Base-by-base conservation (phyloP, 1,284 basidiomycete species). In the Rhodotorula sp. region DNA sequence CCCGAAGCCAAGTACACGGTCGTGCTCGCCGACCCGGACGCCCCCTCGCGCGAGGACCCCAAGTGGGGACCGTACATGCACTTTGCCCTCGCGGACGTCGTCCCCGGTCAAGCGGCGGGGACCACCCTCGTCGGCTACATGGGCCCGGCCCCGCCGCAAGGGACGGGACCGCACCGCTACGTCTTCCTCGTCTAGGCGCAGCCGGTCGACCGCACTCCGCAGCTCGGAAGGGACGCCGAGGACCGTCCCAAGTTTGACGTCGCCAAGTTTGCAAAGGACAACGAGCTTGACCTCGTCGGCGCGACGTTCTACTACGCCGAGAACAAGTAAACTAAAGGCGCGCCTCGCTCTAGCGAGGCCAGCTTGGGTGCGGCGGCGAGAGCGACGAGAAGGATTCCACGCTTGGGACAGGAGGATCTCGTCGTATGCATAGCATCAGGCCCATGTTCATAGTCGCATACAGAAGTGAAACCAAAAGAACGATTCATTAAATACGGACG, bases 21-120 rank as follows among this genome's bases (percentile, higher is more conserved):
- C 64, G 56, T 65, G 23, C 23, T 65, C 46, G 64, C 56, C 47
- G 64, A 65, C 64, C 64, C 64, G 16, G 64, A 65, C 31, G 64
- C 64, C 3, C 64, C 64, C 10, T 58, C 56, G 47, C 47, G 56
- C 15, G 47, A 58, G 0, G 57, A 65, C 57, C 56, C 21, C 2
- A 65, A 65, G 64, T 58, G 56, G 64, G 23, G 31, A 29, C 64
- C 64, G 10, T 65, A 51, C 56, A 29, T 46, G 0, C 64, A 65
- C 57, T 58, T 26, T 8, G 64, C 39, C 7, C 64, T 65, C 31
- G 64, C 21, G 31, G 64, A 58, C 31, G 64, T 65, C 57, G 57
- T 65, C 2, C 64, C 64, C 31, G 56, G 56, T 31, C 29, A 65
- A 57, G 47, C 47, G 23, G 43, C 57, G 3, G 64, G 64, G 3